phyloP scores from a whole-genome alignment of 2,329 filamentous ascomycete genomes.

The Colletotrichum lentis region DNA sequence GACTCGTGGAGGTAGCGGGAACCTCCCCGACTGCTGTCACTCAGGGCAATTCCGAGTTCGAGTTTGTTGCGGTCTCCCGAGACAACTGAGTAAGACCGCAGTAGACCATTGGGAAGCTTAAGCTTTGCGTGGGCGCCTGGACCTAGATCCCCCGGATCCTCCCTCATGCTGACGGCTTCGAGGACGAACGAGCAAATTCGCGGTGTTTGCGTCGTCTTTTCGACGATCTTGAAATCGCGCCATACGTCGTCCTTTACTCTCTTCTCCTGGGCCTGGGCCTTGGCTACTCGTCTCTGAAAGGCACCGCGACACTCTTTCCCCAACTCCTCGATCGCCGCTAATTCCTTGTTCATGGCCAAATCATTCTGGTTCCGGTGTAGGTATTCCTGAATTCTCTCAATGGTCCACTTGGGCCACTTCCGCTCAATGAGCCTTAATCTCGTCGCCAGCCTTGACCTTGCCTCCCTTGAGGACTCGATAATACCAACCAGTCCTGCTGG shows the following conservation, averaged over 20 bases:
- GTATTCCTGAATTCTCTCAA: conserved; percentile 70
- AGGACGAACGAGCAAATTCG: conserved; percentile 62
- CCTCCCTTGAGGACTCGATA: conserved; percentile 68
- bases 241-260: conserved; percentile 49
- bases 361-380: conserved; percentile 64
- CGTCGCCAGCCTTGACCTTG: conserved; percentile 62
- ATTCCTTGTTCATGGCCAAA: conserved; percentile 59
- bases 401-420: conserved; percentile 66
- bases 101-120: conserved; percentile 63
- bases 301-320: conserved; percentile 57
- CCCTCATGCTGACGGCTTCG: conserved; percentile 52
- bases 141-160: conserved; percentile 43
- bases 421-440: conserved; percentile 64
- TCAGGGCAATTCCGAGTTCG: conserved; percentile 66
- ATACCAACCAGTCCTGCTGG: conserved; percentile 71
- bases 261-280: conserved; percentile 47
- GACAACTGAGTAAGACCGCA: conserved; percentile 69
- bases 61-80: conserved; percentile 59
- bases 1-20: conserved; percentile 65
- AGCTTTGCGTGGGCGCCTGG: conserved; percentile 64
- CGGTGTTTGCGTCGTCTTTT: conserved; percentile 60
- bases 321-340: conserved; percentile 60
- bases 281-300: conserved; percentile 62
- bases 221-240: conserved; percentile 57
- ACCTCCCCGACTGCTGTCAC: conserved; percentile 64